A percentile compares a stretch with the other conserved stretches of the same genome.
Conservation (phyloP, 345 rosid genomes). For the Physaria fendleri region DNA sequence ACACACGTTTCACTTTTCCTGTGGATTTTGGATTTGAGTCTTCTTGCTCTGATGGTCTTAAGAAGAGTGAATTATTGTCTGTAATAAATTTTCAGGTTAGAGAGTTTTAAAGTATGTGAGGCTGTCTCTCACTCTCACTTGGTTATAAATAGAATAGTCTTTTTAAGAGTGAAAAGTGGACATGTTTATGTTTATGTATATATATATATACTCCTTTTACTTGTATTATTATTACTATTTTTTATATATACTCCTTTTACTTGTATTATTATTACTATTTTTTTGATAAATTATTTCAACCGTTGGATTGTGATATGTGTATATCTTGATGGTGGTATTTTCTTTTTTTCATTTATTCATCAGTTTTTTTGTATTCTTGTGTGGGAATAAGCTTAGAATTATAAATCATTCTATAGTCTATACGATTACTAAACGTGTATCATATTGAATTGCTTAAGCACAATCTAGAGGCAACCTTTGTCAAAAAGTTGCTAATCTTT, state of each 20-base stretch:
- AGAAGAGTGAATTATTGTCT: constrained; percentile 12
- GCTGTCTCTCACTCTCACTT: constrained; percentile 1
- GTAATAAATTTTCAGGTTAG: not conserved
- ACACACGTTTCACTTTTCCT: not conserved
- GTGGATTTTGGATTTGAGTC: not conserved
- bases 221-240: no score
- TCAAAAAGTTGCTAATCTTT: not conserved
- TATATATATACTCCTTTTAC: not conserved
- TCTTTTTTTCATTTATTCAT: not conserved
- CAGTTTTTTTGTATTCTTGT: no score
- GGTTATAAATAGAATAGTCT: not conserved
- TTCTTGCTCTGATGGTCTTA: not conserved
- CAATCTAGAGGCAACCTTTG: not conserved
- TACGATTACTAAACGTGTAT: no score
- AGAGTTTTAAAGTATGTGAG: not conserved
- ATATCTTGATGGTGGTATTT: not conserved
- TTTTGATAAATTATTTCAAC: not conserved
- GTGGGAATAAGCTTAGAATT: no score
- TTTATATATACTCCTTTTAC: not conserved
- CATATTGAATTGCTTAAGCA: not conserved
- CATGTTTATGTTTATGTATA: not conserved
- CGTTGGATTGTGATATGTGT: constrained; percentile 6
- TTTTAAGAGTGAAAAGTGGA: not conserved
- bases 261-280: not conserved
- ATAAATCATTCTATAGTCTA: no score